A percentile compares a stretch with the other conserved stretches of the same genome.
phyloP scores from a whole-genome alignment of 768 basidiomycete species.

The Gloeophyllum trabeum region DNA sequence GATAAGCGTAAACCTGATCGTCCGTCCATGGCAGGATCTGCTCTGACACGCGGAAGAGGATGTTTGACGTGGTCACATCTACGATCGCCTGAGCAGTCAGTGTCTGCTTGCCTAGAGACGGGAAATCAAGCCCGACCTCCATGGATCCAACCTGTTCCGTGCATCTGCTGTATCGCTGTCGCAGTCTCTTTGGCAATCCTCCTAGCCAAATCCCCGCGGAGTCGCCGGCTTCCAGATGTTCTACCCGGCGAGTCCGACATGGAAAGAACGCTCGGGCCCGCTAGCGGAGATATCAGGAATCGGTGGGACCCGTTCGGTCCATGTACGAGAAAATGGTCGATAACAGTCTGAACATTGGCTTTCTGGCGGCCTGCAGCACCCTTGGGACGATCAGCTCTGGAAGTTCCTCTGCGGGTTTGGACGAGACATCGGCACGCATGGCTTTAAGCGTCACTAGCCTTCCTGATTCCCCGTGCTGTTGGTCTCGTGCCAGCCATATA shows the following conservation, averaged over 20 bases:
- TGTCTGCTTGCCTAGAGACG: not conserved
- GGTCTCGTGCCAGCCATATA: slow-evolving; percentile 26
- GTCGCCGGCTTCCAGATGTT: slow-evolving; percentile 17
- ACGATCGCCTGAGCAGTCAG: slow-evolving; percentile 2
- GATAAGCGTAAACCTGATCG: slow-evolving; percentile 16
- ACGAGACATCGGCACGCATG: slow-evolving; percentile 21
- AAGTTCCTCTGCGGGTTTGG: slow-evolving; percentile 11
- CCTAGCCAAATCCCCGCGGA: slow-evolving; percentile 23
- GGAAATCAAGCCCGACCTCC: slow-evolving; percentile 18
- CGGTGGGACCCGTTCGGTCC: slow-evolving; percentile 42
- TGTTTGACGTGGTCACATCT: slow-evolving; percentile 29
- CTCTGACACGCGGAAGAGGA: slow-evolving; percentile 19
- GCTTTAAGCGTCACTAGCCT: slow-evolving; percentile 23
- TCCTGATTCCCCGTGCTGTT: slow-evolving; percentile 4
- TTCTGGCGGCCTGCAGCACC: slow-evolving; percentile 7
- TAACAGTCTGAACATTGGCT: slow-evolving; percentile 17
- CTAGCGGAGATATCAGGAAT: slow-evolving; percentile 33
- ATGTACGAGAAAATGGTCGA: slow-evolving; percentile 32
- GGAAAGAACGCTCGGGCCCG: slow-evolving; percentile 26
- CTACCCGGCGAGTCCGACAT: slow-evolving; percentile 21
- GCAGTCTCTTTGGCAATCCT: slow-evolving; percentile 22
- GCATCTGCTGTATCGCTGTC: slow-evolving; percentile 17
- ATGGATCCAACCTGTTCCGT: slow-evolving; percentile 22
- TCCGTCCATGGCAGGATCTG: slow-evolving; percentile 21
- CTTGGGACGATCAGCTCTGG: slow-evolving; percentile 20